Conservation (phyloP, 345 rosid genomes). For the Corymbia maculata region DNA sequence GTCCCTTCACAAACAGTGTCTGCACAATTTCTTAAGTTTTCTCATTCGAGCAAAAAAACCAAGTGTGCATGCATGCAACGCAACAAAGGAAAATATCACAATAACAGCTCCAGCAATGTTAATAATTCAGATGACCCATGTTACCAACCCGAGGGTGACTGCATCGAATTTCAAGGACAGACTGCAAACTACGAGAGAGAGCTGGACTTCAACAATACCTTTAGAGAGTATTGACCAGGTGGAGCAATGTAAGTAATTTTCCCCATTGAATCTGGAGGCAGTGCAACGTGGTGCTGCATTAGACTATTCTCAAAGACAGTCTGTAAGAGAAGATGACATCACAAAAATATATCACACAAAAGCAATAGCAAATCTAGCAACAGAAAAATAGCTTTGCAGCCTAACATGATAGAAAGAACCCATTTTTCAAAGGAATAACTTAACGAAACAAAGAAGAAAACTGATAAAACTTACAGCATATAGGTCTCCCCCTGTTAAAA, state of each 20-base stretch:
- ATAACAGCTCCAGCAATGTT: not conserved
- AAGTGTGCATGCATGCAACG: not conserved
- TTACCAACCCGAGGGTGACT: not conserved
- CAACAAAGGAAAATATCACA: not conserved
- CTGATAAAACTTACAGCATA: conserved; percentile 70
- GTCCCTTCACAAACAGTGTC: not conserved
- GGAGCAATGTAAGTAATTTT: conserved; percentile 91
- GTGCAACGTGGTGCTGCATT: conserved; percentile 83
- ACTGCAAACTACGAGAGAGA: not conserved
- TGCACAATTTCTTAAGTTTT: not conserved
- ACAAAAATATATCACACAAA: not conserved
- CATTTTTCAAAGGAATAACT: not conserved
- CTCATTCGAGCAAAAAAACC: not conserved
- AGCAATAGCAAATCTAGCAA: not conserved
- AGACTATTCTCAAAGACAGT: conserved; percentile 90
- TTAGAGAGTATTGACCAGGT: conserved; percentile 95
- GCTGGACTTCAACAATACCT: conserved; percentile 28
- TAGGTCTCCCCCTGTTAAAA: conserved; percentile 92
- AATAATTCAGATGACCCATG: not conserved
- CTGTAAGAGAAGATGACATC: conserved; percentile 23
- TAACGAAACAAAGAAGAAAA: not conserved
- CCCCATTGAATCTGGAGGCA: conserved; percentile 99
- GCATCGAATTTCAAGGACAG: not conserved
- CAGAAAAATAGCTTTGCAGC: not conserved
- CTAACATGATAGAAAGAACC: not conserved